These are phyloP conservation scores for Decorospora gaudefroyi DNA, from an alignment of 2,329 filamentous ascomycete species.

Conservation along the genomic window DNA sequence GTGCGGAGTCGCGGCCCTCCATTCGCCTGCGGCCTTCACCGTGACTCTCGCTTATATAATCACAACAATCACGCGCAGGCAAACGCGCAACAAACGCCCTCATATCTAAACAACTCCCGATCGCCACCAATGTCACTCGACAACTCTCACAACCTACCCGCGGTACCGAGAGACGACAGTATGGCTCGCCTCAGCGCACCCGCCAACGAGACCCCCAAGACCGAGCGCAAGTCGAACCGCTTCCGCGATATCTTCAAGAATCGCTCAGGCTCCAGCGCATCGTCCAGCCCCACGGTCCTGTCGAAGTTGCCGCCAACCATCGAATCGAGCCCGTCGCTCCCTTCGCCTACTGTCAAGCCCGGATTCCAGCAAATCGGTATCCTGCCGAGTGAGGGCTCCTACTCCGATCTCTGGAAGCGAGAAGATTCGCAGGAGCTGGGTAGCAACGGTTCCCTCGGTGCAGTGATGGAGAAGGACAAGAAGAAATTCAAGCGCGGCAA, in stretches of 20 bases:
- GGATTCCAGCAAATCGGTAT: conserved; percentile 16
- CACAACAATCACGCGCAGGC: conserved; percentile 1
- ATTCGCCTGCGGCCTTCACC: conserved; percentile 4
- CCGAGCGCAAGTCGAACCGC: conserved; percentile 11
- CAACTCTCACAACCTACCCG: not conserved
- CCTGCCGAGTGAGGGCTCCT: conserved; percentile 13
- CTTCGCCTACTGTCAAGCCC: conserved; percentile 6
- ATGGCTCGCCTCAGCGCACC: conserved; percentile 20
- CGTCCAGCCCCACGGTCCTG: not conserved
- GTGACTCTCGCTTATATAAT: conserved; percentile 1
- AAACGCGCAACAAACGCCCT: not conserved
- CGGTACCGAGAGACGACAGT: not conserved
- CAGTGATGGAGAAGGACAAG: too few species aligned
- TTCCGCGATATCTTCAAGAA: conserved; percentile 18
- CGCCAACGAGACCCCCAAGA: conserved; percentile 9
- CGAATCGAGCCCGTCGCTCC: not conserved
- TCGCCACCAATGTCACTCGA: not conserved
- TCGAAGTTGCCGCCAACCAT: not conserved
- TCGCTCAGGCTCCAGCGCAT: conserved; percentile 1
- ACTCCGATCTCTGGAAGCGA: not conserved
- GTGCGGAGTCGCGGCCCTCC: too few species aligned
- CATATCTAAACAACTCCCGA: not conserved
- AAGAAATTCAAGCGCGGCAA: too few species aligned
- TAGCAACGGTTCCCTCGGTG: not conserved
- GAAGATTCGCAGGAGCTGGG: not conserved